phyloP scores from a whole-genome alignment of 2,329 filamentous ascomycete species.

The Talaromyces sp. region DNA sequence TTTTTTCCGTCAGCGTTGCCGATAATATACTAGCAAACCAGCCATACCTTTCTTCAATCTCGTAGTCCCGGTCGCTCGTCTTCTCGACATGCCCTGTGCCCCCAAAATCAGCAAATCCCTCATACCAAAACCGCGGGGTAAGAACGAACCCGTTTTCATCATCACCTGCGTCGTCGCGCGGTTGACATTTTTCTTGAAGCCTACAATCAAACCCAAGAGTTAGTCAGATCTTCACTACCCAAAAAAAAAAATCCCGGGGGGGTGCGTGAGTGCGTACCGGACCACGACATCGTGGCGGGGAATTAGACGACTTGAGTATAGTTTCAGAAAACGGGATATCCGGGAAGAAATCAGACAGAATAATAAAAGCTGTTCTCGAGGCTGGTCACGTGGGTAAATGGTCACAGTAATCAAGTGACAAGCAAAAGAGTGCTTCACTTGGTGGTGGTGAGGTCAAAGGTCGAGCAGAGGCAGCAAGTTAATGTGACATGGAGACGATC shows the following conservation, averaged over 20 bases:
- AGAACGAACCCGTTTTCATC: constrained; percentile 85
- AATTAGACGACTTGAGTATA: background rate
- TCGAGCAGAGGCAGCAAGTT: background rate
- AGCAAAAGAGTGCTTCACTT: background rate
- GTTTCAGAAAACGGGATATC: background rate
- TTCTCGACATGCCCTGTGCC: constrained; percentile 80
- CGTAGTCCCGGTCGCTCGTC: constrained; percentile 97
- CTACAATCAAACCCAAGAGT: constrained; percentile 35
- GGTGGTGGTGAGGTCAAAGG: background rate
- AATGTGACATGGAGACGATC: background rate
- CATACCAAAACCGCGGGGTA: background rate
- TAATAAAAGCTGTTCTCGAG: background rate
- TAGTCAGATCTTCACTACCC: background rate
- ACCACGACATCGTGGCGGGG: constrained; percentile 59
- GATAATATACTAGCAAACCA: background rate
- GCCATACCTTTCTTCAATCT: constrained; percentile 81
- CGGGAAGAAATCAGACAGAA: background rate
- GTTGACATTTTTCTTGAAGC: constrained; percentile 95
- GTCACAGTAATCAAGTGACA: background rate
- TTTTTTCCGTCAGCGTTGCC: constrained; percentile 43
- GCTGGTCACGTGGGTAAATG: background rate
- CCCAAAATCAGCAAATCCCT: background rate
- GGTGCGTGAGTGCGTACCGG: constrained; percentile 45
- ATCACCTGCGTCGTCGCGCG: constrained; percentile 99
- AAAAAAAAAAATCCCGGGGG: background rate